Evolutionary conservation across 192 early-diverging fungal genomes (phyloP).

Genomic region (Coemansia sp.): DNA sequence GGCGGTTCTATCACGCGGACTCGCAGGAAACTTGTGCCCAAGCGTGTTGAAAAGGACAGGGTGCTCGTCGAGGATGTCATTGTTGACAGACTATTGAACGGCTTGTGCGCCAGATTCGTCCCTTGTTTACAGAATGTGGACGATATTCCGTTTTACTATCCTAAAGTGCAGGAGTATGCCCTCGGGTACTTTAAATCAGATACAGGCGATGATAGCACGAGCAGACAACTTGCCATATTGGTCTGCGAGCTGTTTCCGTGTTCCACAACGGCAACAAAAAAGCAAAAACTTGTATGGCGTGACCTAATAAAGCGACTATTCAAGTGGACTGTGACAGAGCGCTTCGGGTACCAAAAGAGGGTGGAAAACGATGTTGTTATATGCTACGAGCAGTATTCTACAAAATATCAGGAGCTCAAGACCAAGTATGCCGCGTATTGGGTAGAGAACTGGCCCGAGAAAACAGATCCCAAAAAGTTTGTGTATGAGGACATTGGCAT

Average conservation of each 20-base stretch:
- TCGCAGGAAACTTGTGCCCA: constrained; percentile 40
- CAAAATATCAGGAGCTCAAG: constrained; percentile 69
- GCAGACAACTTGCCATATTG: constrained; percentile 19
- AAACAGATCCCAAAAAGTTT: constrained; percentile 81
- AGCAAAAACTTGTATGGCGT: constrained; percentile 62
- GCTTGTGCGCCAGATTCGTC: constrained; percentile 33
- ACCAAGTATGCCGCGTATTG: constrained; percentile 63
- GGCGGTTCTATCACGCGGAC: constrained; percentile 13
- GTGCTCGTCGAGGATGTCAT: constrained; percentile 37
- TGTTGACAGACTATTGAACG: constrained; percentile 10
- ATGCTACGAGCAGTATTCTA: constrained; percentile 65
- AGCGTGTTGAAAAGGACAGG: constrained; percentile 45
- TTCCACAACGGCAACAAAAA: constrained; percentile 31
- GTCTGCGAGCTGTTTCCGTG: constrained; percentile 22
- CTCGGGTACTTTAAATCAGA: constrained; percentile 26
- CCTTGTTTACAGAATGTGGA: constrained; percentile 14
- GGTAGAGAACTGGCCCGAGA: constrained; percentile 78
- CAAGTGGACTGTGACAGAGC: constrained; percentile 74
- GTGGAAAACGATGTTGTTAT: constrained; percentile 71
- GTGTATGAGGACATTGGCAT: constrained; percentile 89
- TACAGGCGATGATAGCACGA: neutral
- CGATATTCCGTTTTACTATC: constrained; percentile 55
- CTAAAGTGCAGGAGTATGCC: constrained; percentile 36
- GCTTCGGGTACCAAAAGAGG: constrained; percentile 73
- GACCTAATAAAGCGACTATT: constrained; percentile 66